Evolutionary conservation across 306 rosid species (phyloP).

Genomic region (Corylus heterophylla): DNA sequence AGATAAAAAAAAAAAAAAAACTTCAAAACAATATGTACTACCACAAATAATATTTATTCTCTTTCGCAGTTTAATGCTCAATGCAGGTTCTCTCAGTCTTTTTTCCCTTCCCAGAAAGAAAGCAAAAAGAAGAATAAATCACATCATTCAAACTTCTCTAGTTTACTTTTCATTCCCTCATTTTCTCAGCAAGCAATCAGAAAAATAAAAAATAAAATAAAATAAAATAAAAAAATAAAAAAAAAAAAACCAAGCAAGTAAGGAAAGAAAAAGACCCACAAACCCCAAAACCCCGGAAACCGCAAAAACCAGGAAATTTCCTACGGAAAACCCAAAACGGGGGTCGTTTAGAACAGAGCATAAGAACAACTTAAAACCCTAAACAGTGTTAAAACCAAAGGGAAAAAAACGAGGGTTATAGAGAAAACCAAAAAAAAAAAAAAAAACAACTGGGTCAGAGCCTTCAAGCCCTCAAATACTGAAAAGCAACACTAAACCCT

Average conservation of each 20-base stretch:
- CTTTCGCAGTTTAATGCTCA: not conserved
- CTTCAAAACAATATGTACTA: not conserved
- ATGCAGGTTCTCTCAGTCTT: not conserved
- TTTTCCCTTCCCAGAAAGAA: not conserved
- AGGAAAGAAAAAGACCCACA: not conserved
- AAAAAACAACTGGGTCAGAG: not conserved
- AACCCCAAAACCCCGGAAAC: conserved; percentile 10
- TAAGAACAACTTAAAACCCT: not conserved
- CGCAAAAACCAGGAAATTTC: not conserved
- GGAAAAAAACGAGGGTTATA: not conserved
- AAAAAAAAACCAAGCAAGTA: conserved; percentile 5
- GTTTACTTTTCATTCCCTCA: not conserved
- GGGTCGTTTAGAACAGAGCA: not conserved
- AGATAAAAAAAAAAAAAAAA: not conserved
- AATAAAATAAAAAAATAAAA: too few relatives aligned
- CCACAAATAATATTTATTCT: not conserved
- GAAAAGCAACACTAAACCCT: not conserved
- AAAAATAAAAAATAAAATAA: not conserved
- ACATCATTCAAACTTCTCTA: conserved; percentile 1
- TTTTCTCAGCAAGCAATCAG: conserved; percentile 19
- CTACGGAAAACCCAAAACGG: not conserved
- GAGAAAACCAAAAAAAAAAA: not conserved
- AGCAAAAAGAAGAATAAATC: conserved; percentile 10
- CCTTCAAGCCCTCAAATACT: not conserved
- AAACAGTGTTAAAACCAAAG: not conserved